Percentiles rank a stretch among this genome's conserved stretches.
phyloP scores from a whole-genome alignment of 768 basidiomycete genomes.

The Tylopilus rubrobrunneus region DNA sequence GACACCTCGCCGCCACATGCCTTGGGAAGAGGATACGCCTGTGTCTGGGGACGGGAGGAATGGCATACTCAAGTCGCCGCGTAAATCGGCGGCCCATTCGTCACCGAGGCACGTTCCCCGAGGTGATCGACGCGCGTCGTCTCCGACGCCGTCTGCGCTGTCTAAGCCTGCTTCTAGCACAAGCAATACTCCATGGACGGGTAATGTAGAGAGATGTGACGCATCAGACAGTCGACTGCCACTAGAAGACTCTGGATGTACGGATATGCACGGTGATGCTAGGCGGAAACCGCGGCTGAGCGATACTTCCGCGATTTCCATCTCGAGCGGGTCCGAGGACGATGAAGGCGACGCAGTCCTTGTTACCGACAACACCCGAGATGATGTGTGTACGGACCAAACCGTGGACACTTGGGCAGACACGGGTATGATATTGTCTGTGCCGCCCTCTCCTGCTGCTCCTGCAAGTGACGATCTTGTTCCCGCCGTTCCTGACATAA shows the following conservation, averaged over 20 bases:
- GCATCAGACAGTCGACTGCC: neutral
- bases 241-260: neutral
- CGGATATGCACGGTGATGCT: neutral
- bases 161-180: neutral
- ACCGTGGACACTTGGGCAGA: conserved; percentile 13
- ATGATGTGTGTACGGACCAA: neutral
- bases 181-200: neutral
- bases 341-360: conserved; percentile 6
- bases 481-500: neutral
- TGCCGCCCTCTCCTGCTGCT: conserved; percentile 16
- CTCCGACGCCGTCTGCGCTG: conserved; percentile 10
- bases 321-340: conserved; percentile 28
- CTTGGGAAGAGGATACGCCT: conserved; percentile 1
- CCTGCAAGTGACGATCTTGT: neutral
- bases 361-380: neutral
- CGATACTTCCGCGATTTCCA: conserved; percentile 19
- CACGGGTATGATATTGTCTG: conserved; percentile 25
- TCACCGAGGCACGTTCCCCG: conserved; percentile 18
- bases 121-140: conserved; percentile 1
- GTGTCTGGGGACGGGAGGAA: conserved; percentile 5
- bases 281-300: conserved; percentile 6
- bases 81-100: conserved; percentile 22
- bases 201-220: neutral
- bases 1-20: conserved; percentile 3
- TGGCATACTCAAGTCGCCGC: conserved; percentile 20